phyloP scores from a whole-genome alignment of 202 grass and related monocot genomes.

The Dendrocalamus latiflorus region DNA sequence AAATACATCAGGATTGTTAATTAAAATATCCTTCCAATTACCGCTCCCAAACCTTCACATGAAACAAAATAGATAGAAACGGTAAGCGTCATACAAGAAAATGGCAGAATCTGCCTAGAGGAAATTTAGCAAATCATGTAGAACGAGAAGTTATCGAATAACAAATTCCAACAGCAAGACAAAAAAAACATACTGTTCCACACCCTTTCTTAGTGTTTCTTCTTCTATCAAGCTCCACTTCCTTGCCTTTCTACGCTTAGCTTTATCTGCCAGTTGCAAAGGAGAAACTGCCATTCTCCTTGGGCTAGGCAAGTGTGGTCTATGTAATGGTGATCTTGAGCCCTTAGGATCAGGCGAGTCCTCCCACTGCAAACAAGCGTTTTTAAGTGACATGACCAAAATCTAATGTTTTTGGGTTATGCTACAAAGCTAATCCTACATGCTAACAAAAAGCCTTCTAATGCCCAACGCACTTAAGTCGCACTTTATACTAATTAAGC shows the following conservation, averaged over 20 bases:
- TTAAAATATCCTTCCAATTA: slow-evolving; percentile 56
- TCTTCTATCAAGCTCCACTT: slow-evolving; percentile 54
- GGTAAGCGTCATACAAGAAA: neutral
- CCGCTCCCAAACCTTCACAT: slow-evolving; percentile 45
- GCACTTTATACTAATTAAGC: neutral
- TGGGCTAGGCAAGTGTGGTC: slow-evolving; percentile 42
- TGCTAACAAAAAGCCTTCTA: neutral
- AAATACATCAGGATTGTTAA: slow-evolving; percentile 38
- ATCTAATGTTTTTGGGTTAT: slow-evolving; percentile 14
- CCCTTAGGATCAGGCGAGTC: slow-evolving; percentile 34
- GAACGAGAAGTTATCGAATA: neutral
- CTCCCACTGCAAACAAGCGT: slow-evolving; percentile 56
- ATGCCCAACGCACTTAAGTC: neutral
- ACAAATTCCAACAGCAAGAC: neutral
- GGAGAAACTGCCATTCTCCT: slow-evolving; percentile 48
- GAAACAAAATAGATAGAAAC: neutral
- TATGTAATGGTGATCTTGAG: slow-evolving; percentile 16
- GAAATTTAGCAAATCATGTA: neutral
- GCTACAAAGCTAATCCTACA: slow-evolving; percentile 2
- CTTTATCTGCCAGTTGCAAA: slow-evolving; percentile 31
- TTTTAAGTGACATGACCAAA: slow-evolving; percentile 7
- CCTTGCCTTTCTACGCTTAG: slow-evolving; percentile 44
- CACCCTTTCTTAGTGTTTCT: slow-evolving; percentile 58
- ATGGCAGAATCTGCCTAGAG: neutral
- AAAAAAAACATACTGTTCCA: slow-evolving; percentile 42